Conservation (phyloP, 129 eudicot species). For the Saussurea involucrata region DNA sequence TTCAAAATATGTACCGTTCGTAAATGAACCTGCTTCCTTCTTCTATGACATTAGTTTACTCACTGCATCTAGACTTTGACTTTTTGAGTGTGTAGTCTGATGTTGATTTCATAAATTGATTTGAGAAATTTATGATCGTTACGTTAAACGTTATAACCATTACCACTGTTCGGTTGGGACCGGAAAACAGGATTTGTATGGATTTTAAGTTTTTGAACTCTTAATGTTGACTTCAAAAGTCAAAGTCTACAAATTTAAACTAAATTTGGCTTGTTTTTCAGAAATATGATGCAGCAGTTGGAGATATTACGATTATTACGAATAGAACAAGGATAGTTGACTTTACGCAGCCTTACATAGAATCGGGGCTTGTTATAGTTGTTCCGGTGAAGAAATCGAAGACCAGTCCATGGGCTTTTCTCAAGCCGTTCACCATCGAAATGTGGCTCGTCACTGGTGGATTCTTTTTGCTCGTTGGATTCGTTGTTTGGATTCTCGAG, state of each 20-base stretch:
- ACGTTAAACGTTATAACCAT: neutral
- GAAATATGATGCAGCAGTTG: conserved; percentile 97
- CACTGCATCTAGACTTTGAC: neutral
- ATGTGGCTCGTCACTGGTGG: conserved; percentile 94
- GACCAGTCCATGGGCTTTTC: conserved; percentile 91
- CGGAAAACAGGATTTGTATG: neutral
- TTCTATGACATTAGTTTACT: neutral
- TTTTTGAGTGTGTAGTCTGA: neutral
- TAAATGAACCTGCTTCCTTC: neutral
- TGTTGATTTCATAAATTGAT: neutral
- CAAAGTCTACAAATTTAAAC: neutral
- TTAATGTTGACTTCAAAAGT: conserved; percentile 14
- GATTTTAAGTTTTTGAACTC: neutral
- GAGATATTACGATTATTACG: conserved; percentile 81
- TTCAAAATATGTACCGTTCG: neutral
- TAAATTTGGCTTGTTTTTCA: conserved; percentile 21
- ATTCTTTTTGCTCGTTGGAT: conserved; percentile 87
- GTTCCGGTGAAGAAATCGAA: conserved; percentile 60
- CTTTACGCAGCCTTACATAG: conserved; percentile 94
- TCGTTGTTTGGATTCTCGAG: conserved; percentile 95
- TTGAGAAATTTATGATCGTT: neutral
- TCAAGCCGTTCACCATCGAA: conserved; percentile 73
- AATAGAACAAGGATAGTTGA: conserved; percentile 88
- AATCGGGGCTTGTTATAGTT: conserved; percentile 90
- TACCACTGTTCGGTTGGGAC: neutral